phyloP scores from a whole-genome alignment of 345 rosid genomes.

The Heritiera littoralis region DNA sequence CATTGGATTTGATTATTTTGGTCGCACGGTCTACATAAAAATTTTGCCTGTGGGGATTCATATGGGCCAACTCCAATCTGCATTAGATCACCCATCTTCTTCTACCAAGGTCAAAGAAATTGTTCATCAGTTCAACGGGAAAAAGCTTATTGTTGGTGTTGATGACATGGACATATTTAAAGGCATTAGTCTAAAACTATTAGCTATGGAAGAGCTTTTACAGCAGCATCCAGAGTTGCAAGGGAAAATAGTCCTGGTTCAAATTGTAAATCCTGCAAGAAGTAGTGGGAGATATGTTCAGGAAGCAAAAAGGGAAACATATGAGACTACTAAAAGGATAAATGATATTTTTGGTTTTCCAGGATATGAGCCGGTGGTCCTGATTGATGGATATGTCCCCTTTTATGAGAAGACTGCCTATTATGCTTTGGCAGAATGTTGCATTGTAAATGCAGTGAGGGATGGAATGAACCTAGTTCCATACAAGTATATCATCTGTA shows the following conservation, averaged over 20 bases:
- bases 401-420: conserved; percentile 38
- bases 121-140: background rate
- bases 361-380: conserved; percentile 38
- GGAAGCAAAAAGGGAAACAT: conserved; percentile 30
- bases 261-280: too few relatives aligned
- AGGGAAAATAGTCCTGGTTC: too few relatives aligned
- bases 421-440: conserved; percentile 40
- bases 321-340: conserved; percentile 31
- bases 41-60: conserved; percentile 50
- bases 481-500: too few relatives aligned
- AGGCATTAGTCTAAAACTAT: too few relatives aligned
- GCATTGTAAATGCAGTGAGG: conserved; percentile 24
- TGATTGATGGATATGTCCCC: conserved; percentile 32
- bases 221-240: too few relatives aligned
- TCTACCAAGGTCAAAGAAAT: conserved; percentile 33
- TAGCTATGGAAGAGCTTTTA: too few relatives aligned
- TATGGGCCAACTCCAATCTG: conserved; percentile 39
- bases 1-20: conserved; percentile 46
- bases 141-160: too few relatives aligned
- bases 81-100: conserved; percentile 18
- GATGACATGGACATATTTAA: too few relatives aligned
- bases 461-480: too few relatives aligned
- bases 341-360: conserved; percentile 36
- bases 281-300: conserved; percentile 24
- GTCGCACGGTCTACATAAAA: conserved; percentile 44